Evolutionary conservation across 371 early-diverging fungal genomes (phyloP).

Genomic region (Nematocida parisii): DNA sequence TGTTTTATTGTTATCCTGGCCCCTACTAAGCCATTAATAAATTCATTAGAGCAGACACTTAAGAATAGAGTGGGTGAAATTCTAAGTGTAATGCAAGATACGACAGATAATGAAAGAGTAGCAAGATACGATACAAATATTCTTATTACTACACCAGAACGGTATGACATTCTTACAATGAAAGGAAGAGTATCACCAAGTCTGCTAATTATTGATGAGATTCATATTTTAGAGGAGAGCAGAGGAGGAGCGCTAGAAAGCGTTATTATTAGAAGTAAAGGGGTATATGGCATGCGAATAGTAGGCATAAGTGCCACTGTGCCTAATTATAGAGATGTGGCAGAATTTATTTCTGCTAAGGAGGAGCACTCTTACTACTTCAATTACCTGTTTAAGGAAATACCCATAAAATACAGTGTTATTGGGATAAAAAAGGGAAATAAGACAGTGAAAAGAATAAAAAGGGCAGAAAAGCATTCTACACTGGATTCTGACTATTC

Average conservation of each 20-base stretch:
- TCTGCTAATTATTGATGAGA: slow-evolving; percentile 57
- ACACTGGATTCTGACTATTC: neutral
- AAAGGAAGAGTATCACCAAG: slow-evolving; percentile 25
- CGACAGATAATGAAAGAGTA: neutral
- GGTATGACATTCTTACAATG: slow-evolving; percentile 52
- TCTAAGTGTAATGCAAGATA: slow-evolving; percentile 1
- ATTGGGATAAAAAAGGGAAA: slow-evolving; percentile 37
- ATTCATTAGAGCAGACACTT: slow-evolving; percentile 20
- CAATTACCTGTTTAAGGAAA: slow-evolving; percentile 20
- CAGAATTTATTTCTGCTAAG: slow-evolving; percentile 21
- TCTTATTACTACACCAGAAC: slow-evolving; percentile 60
- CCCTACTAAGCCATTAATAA: slow-evolving; percentile 53
- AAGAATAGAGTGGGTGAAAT: slow-evolving; percentile 16
- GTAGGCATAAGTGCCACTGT: slow-evolving; percentile 59
- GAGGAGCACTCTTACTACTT: slow-evolving; percentile 41
- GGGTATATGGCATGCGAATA: slow-evolving; percentile 21
- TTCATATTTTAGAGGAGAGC: slow-evolving; percentile 51
- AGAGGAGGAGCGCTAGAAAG: slow-evolving; percentile 51
- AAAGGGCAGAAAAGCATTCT: neutral
- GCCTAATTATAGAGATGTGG: slow-evolving; percentile 58
- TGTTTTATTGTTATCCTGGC: slow-evolving; percentile 34
- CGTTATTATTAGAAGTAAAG: slow-evolving; percentile 26
- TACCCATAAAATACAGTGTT: slow-evolving; percentile 43
- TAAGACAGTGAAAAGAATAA: slow-evolving; percentile 5
- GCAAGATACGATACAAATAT: slow-evolving; percentile 2